Conservation (phyloP, 2,329 filamentous ascomycete genomes). For the Diatrype stigma region DNA sequence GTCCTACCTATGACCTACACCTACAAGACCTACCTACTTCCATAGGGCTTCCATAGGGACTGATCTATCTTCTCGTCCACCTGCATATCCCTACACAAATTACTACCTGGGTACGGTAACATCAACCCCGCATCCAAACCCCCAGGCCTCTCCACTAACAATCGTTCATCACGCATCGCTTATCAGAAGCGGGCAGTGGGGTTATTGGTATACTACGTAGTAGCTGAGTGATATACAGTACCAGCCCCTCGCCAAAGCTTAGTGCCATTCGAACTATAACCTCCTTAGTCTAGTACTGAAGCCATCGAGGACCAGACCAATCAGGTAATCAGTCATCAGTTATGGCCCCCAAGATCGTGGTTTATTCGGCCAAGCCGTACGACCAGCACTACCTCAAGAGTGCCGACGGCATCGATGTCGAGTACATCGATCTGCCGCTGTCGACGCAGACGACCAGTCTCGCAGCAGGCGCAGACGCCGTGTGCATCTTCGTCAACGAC, state of each 20-base stretch:
- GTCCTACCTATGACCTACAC: too few species aligned
- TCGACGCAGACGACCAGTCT: slow-evolving; percentile 52
- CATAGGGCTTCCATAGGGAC: not conserved
- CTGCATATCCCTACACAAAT: too few species aligned
- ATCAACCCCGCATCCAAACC: not conserved
- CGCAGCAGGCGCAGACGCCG: slow-evolving; percentile 47
- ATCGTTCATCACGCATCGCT: not conserved
- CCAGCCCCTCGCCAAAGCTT: not conserved
- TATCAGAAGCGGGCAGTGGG: too few species aligned
- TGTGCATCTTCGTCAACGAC: slow-evolving; percentile 70
- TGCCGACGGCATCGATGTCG: slow-evolving; percentile 41
- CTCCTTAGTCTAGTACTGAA: not conserved
- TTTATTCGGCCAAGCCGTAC: slow-evolving; percentile 63
- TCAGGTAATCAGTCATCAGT: slow-evolving; percentile 24
- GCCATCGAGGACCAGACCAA: not conserved
- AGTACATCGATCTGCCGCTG: slow-evolving; percentile 57
- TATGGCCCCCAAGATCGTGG: slow-evolving; percentile 42
- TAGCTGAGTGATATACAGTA: too few species aligned
- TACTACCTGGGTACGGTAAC: not conserved
- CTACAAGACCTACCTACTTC: not conserved
- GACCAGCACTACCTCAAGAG: slow-evolving; percentile 50
- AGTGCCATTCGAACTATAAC: not conserved
- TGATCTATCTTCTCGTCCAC: too few species aligned
- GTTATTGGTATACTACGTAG: too few species aligned
- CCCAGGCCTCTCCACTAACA: not conserved